Base-by-base conservation (phyloP, 768 basidiomycete genomes). In the Ramaria sp. region DNA sequence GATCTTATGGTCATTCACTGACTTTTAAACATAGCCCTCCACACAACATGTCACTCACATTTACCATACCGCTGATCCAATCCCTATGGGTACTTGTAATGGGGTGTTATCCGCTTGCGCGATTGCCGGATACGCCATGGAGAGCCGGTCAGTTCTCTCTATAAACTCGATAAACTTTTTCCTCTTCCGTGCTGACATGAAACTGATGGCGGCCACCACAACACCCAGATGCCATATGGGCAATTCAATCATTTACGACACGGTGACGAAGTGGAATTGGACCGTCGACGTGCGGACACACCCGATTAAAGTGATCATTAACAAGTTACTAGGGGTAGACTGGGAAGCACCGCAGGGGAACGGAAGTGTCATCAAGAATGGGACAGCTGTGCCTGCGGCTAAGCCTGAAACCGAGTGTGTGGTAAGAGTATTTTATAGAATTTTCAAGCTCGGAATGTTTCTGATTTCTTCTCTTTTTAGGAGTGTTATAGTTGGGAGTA, bases 21-120 rank as follows among this genome's bases (percentile, higher is more conserved):
- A 34, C 32, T 9, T 41, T n/a, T 39, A 15, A n/a, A 3, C 28
- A 16, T 60, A 87, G 84, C 85, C 83, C 0, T 81, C 83, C 1
- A 74, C 74, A 0, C 78, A 82, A 3, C 86, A 88, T 58, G 73
- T 95, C 39, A 92, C 85, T 0, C 91, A 97, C 62, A 74, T 97
- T 7, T 95, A 88, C 62, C 86, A 97, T 64, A 97, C 87, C 0
- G 94, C 85, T 20, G 95, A 98, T 73, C 94, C 94, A 0, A 88
- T 97, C 34, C 79, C 94, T 3, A 87, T 88, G 79, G 88, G 88
- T 1, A 75, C 75, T 0, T 93, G 90, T 62, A 92, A 72, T 12
- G 91, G 90, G 12, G 72, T 86, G 0, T 71, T 77, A 8, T 93
- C 87, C 0, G 67, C 77, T 0, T 99, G 95, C 65, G 80, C 83